Evolutionary conservation across 2,329 filamentous ascomycete species (phyloP).

Genomic region (Trichoderma asperellum): DNA sequence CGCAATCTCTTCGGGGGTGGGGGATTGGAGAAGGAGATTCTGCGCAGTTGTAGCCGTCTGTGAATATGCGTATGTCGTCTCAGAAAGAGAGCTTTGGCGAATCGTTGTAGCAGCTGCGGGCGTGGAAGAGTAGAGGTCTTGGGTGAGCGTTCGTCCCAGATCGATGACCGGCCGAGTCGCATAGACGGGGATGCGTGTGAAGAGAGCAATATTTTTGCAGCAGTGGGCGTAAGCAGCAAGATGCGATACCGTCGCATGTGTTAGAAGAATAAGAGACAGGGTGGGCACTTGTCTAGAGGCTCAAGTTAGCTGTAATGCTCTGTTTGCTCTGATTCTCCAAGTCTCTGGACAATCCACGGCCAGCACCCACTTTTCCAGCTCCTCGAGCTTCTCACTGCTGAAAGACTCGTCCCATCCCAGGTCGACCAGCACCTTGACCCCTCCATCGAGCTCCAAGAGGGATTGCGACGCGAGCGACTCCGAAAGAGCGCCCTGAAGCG

Average conservation of each 20-base stretch:
- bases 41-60: constrained; percentile 54
- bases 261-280: constrained; percentile 89
- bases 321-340: not conserved
- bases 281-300: constrained; percentile 78
- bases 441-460: constrained; percentile 94
- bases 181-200: constrained; percentile 90
- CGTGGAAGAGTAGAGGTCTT: constrained; percentile 90
- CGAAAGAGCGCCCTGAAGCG: constrained; percentile 88
- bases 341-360: not conserved
- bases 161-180: constrained; percentile 93
- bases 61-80: constrained; percentile 58
- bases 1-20: constrained; percentile 85
- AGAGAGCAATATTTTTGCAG: constrained; percentile 93
- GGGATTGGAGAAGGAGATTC: constrained; percentile 68
- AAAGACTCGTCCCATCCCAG: constrained; percentile 96
- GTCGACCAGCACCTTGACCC: constrained; percentile 92
- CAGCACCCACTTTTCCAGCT: constrained; percentile 78
- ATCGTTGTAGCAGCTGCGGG: constrained; percentile 87
- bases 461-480: constrained; percentile 88
- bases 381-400: constrained; percentile 76
- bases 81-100: constrained; percentile 71
- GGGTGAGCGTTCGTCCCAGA: constrained; percentile 84
- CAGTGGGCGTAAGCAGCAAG: constrained; percentile 93
- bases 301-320: constrained; percentile 32
- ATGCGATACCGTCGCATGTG: constrained; percentile 89